A percentile compares a stretch with the other conserved stretches of the same genome.
Evolutionary conservation across 139 green algal genomes (phyloP).

Genomic region (Zygnema cylindricum): DNA sequence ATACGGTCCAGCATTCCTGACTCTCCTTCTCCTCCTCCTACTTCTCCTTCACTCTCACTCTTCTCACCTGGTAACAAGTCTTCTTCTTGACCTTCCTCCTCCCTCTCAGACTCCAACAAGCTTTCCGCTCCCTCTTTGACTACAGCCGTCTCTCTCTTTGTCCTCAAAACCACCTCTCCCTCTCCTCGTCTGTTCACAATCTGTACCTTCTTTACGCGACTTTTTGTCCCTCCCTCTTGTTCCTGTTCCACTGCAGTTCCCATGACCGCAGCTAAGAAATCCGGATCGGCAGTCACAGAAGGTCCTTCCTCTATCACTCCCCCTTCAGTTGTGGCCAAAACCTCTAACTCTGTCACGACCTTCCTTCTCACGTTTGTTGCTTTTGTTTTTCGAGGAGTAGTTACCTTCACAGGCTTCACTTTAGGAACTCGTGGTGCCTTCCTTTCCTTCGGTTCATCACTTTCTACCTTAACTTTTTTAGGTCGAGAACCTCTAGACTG

Average conservation of each 20-base stretch:
- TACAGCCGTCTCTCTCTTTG: not conserved
- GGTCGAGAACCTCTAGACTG: not conserved
- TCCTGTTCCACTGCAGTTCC: not conserved
- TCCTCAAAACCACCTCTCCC: slow-evolving; percentile 13
- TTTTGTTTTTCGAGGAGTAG: not conserved
- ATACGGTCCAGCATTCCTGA: not conserved
- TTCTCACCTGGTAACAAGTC: slow-evolving; percentile 8
- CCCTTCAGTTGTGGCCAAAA: not conserved
- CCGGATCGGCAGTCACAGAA: not conserved
- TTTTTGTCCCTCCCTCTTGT: not conserved
- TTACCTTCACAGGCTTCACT: not conserved
- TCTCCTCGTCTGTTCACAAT: slow-evolving; percentile 28
- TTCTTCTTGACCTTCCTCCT: slow-evolving; percentile 18
- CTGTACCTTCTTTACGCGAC: not conserved
- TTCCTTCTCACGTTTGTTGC: not conserved
- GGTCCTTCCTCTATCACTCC: not conserved
- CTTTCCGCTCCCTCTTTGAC: not conserved
- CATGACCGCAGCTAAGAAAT: not conserved
- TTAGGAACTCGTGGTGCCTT: not conserved
- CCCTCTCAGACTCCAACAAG: not conserved
- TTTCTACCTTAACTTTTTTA: too few species aligned
- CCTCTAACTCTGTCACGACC: not conserved
- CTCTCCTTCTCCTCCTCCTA: not conserved
- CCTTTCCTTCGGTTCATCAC: not conserved
- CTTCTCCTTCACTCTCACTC: slow-evolving; percentile 18